These are phyloP conservation scores for Tulasnella sp. DNA, from an alignment of 768 basidiomycete species.

Conservation along the genomic window DNA sequence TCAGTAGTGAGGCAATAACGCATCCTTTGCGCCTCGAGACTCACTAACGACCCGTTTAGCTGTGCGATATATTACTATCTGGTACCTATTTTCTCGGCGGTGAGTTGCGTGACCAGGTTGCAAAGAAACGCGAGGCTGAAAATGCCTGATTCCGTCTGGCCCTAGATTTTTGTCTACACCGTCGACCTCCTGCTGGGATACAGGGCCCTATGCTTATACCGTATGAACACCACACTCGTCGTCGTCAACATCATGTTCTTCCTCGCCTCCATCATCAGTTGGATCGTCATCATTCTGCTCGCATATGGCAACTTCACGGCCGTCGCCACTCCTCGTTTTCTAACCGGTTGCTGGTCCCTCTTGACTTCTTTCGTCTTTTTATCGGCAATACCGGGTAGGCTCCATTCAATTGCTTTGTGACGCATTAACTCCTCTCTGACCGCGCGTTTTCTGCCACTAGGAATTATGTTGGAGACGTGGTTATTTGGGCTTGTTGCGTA, in stretches of 20 bases:
- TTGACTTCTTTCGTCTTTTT: neutral
- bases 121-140: neutral
- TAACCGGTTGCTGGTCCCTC: slow-evolving; percentile 9
- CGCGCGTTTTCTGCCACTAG: neutral
- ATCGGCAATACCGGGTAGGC: neutral
- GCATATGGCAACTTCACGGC: neutral
- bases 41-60: neutral
- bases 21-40: neutral
- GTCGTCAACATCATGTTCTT: neutral
- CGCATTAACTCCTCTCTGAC: neutral
- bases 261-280: neutral
- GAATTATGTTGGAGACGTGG: slow-evolving; percentile 11
- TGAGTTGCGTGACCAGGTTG: neutral
- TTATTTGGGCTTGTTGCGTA: slow-evolving; percentile 8
- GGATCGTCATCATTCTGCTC: neutral
- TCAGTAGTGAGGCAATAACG: neutral
- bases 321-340: slow-evolving; percentile 7
- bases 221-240: slow-evolving; percentile 13
- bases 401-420: neutral
- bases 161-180: slow-evolving; percentile 9
- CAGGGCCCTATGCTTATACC: slow-evolving; percentile 12
- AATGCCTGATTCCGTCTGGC: neutral
- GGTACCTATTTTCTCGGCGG: slow-evolving; percentile 9
- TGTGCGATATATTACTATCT: slow-evolving; percentile 7
- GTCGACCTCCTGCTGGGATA: slow-evolving; percentile 13